Evolutionary conservation across 352 stramenopile genomes (phyloP), one percentile per base, ranked within the genome.

Genomic region (Pythium phragmiticola): DNA sequence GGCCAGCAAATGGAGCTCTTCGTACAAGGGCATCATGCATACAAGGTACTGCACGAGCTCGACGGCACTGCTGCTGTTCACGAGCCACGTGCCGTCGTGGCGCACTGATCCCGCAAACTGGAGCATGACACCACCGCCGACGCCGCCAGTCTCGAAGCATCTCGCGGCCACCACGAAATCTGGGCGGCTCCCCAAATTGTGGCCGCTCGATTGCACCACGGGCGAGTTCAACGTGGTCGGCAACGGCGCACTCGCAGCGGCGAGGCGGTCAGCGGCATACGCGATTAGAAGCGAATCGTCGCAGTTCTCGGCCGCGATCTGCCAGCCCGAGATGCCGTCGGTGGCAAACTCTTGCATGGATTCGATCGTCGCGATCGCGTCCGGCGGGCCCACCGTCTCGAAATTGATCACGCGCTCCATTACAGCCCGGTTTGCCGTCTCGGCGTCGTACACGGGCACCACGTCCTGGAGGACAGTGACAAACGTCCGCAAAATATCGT

Each of bases 401-500:
- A 81, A 46, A 9, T 84, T 68, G 5, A 91, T 16, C 17, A 84
- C 45, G 12, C 77, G 76, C 5, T 74, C 71, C 6, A 30, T 17
- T 0, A 65, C 34, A 1, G 59, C 72, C 3, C 81, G 50, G 5
- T 69, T 76, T n/a, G 47, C 62, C 5, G 75, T 54, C 4, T 57
- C 54, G 19, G 68, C 56, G 46, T 82, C 68, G 23, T 77, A 67
- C 0, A 74, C 70, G 8, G 74, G 48, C 14, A 68, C 72, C 1
- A 74, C 80, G 26, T 89, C 80, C 36, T 82, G 74, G 16, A 90
- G 65, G 4, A 84, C 43, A 3, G 80, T 78, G 7, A 79, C 56
- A 51, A 89, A 92, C 0, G 77, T 87, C 14, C 79, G 80, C 11
- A 88, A 62, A 7, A 92, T 73, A 62, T 90, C 80, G 41, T 92